Evolutionary conservation across 495 filamentous ascomycete genomes (phyloP).

Genomic region (Aspergillus saccharolyticus): DNA sequence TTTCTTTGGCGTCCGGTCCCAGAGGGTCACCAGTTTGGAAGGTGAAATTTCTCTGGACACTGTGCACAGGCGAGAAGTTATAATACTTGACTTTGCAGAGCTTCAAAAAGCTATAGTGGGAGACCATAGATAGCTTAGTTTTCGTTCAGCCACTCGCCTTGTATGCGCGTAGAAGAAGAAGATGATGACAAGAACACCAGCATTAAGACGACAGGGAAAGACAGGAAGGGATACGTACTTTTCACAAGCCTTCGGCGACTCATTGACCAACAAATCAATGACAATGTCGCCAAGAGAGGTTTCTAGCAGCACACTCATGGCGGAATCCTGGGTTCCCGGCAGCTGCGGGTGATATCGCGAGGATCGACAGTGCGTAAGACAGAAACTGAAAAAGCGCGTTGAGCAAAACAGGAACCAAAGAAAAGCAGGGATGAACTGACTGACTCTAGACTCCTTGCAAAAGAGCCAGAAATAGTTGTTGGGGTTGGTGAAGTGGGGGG

Average conservation of each 20-base stretch:
- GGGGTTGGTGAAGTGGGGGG: background rate
- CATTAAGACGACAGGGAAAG: constrained; percentile 8
- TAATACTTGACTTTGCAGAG: constrained; percentile 98
- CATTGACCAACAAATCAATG: constrained; percentile 82
- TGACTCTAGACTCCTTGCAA: no score
- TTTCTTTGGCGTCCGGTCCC: constrained; percentile 72
- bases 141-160: constrained; percentile 36
- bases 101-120: constrained; percentile 76
- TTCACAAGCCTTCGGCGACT: constrained; percentile 82
- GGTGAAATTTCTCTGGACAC: constrained; percentile 84
- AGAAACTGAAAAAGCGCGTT: constrained; percentile 9
- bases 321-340: constrained; percentile 18
- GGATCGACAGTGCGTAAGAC: constrained; percentile 24
- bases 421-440: no score
- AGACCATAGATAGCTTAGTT: constrained; percentile 47
- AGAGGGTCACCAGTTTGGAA: constrained; percentile 94
- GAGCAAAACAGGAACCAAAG: constrained; percentile 3
- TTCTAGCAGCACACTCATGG: constrained; percentile 80
- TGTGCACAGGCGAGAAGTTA: constrained; percentile 88
- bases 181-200: constrained; percentile 3
- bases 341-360: constrained; percentile 10
- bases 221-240: constrained; percentile 57
- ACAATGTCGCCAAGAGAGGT: constrained; percentile 90
- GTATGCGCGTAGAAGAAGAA: constrained; percentile 9
- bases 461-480: background rate